phyloP scores from a whole-genome alignment of 176 grass and related monocot genomes.

The Carex pumila region DNA sequence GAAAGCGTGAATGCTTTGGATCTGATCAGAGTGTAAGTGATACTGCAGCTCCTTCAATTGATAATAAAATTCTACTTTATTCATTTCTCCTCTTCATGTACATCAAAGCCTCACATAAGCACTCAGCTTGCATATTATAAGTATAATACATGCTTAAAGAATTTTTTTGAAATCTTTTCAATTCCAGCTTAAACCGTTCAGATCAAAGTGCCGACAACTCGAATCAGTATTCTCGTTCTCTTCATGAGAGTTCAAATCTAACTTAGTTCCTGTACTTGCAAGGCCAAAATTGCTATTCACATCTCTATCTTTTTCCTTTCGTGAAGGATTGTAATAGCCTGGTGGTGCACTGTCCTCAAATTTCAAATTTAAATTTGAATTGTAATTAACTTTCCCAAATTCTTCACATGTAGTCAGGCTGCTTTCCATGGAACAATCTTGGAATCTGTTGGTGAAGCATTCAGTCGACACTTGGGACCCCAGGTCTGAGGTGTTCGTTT shows the following conservation, averaged over 20 bases:
- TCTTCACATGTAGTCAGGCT: constrained; percentile 51
- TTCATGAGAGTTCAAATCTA: constrained; percentile 74
- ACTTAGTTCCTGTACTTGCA: constrained; percentile 33
- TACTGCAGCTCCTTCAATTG: neutral
- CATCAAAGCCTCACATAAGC: constrained; percentile 8
- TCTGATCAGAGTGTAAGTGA: neutral
- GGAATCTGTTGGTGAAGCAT: constrained; percentile 44
- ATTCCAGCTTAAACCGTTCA: constrained; percentile 93
- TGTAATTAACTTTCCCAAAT: constrained; percentile 43
- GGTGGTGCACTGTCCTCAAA: neutral
- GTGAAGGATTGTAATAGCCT: constrained; percentile 11
- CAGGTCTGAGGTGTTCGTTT: constrained; percentile 68
- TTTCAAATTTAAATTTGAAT: constrained; percentile 1
- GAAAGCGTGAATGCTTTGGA: neutral
- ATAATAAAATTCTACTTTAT: constrained; percentile 1
- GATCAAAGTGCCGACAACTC: constrained; percentile 66
- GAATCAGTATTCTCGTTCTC: constrained; percentile 45
- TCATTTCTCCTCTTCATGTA: constrained; percentile 17
- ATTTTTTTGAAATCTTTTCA: constrained; percentile 27
- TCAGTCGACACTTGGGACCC: constrained; percentile 69
- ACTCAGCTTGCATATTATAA: neutral
- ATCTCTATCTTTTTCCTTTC: constrained; percentile 43
- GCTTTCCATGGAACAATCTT: constrained; percentile 59
- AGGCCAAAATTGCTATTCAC: constrained; percentile 35
- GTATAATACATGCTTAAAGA: neutral